phyloP scores from a whole-genome alignment of 306 rosid genomes.

The barrel medic (Medicago truncatula) region MtrunA17r5.0-ANR NC_053046.1:29172501-29173000 shows the following conservation, averaged over 20 bases:
- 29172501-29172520: too few species aligned
- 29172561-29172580: too few species aligned
- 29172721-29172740: constrained; percentile 86
- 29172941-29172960: constrained; percentile 20
- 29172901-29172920: constrained; percentile 27
- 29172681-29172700: constrained; percentile 56
- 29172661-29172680: constrained; percentile 51
- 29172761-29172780: constrained; percentile 94
- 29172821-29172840: constrained; percentile 8
- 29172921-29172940: neutral
- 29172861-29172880: constrained; percentile 34
- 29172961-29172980: constrained; percentile 22
- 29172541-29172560: too few species aligned
- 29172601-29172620: too few species aligned
- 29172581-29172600: too few species aligned
- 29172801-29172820: constrained; percentile 68
- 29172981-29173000: constrained; percentile 5
- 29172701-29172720: constrained; percentile 82
- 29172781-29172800: constrained; percentile 91
- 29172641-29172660: constrained; percentile 25
- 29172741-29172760: constrained; percentile 88
- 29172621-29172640: constrained; percentile 20
- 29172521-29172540: too few species aligned
- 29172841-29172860: constrained; percentile 33
- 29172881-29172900: constrained; percentile 32